Evolutionary conservation across 2,329 filamentous ascomycete genomes (phyloP).

Genomic region (Aspergillus sp.): DNA sequence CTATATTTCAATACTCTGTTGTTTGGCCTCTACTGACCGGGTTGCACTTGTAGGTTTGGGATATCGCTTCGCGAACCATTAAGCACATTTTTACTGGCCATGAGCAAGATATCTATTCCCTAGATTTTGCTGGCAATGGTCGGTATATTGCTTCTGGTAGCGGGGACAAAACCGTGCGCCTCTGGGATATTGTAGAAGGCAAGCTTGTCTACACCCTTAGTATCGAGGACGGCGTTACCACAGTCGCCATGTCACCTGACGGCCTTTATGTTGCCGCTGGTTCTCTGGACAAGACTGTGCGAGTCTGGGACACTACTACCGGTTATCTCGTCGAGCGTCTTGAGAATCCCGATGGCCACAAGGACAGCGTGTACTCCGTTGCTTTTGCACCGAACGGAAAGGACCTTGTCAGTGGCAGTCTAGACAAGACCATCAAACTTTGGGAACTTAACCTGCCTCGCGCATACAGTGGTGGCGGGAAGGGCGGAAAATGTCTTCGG

Average conservation of each 20-base stretch:
- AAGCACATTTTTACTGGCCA: slow-evolving; percentile 94
- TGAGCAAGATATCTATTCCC: slow-evolving; percentile 96
- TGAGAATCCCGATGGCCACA: slow-evolving; percentile 90
- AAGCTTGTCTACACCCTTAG: slow-evolving; percentile 79
- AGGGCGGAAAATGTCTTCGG: slow-evolving; percentile 89
- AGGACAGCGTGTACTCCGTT: slow-evolving; percentile 94
- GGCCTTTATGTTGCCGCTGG: slow-evolving; percentile 92
- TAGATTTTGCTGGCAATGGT: slow-evolving; percentile 92
- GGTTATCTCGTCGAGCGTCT: slow-evolving; percentile 87
- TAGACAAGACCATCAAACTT: slow-evolving; percentile 99
- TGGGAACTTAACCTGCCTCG: slow-evolving; percentile 84
- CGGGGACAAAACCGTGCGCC: slow-evolving; percentile 87
- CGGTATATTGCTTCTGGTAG: slow-evolving; percentile 93
- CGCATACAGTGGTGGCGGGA: slow-evolving; percentile 66
- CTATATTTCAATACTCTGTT: background rate
- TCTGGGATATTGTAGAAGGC: slow-evolving; percentile 91
- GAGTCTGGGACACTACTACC: slow-evolving; percentile 89
- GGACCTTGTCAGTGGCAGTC: slow-evolving; percentile 87
- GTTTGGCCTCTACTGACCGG: background rate
- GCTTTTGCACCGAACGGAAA: slow-evolving; percentile 93
- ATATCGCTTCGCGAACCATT: slow-evolving; percentile 79
- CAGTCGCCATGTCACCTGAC: slow-evolving; percentile 94
- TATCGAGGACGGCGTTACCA: slow-evolving; percentile 96
- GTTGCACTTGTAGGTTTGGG: slow-evolving; percentile 72
- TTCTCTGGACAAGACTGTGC: slow-evolving; percentile 94